These are phyloP conservation scores for Allantophomopsis lycopodina DNA, from an alignment of 2,329 filamentous ascomycete species.

Conservation along the genomic window DNA sequence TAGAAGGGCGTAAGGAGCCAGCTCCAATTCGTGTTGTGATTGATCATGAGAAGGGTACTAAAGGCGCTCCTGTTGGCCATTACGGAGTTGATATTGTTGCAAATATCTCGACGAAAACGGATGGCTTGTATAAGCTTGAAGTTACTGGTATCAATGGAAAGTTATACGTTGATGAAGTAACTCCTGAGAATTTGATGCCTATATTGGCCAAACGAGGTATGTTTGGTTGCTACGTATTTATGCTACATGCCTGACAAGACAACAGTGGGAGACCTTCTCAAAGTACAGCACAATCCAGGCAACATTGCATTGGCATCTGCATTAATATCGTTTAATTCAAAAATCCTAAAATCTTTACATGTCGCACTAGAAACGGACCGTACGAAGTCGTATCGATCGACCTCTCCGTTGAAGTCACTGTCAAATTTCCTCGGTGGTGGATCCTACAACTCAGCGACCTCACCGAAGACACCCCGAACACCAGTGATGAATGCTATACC, in stretches of 20 bases:
- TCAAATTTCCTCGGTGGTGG: constrained; percentile 61
- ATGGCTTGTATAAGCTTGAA: constrained; percentile 38
- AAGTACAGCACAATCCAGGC: constrained; percentile 52
- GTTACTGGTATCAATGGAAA: constrained; percentile 54
- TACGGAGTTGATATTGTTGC: constrained; percentile 61
- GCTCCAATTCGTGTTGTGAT: constrained; percentile 61
- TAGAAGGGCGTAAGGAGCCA: constrained; percentile 52
- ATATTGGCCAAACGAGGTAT: constrained; percentile 62
- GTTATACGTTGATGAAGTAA: constrained; percentile 61
- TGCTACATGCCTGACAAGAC: constrained; percentile 8
- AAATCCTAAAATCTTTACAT: constrained; percentile 57
- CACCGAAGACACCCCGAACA: constrained; percentile 15
- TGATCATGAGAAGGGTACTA: constrained; percentile 53
- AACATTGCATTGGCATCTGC: constrained; percentile 52
- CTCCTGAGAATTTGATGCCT: constrained; percentile 57
- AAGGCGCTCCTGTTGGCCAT: constrained; percentile 50
- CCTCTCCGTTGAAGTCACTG: constrained; percentile 84
- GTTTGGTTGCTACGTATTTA: constrained; percentile 19
- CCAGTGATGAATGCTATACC: constrained; percentile 26
- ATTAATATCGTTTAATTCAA: constrained; percentile 65
- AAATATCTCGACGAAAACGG: constrained; percentile 37
- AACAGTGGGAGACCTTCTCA: constrained; percentile 58
- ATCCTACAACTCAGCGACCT: constrained; percentile 23
- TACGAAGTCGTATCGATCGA: constrained; percentile 54
- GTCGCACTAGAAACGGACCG: constrained; percentile 49